Base-by-base conservation (phyloP, 345 rosid species). In the Capsella bursapastoris region DNA sequence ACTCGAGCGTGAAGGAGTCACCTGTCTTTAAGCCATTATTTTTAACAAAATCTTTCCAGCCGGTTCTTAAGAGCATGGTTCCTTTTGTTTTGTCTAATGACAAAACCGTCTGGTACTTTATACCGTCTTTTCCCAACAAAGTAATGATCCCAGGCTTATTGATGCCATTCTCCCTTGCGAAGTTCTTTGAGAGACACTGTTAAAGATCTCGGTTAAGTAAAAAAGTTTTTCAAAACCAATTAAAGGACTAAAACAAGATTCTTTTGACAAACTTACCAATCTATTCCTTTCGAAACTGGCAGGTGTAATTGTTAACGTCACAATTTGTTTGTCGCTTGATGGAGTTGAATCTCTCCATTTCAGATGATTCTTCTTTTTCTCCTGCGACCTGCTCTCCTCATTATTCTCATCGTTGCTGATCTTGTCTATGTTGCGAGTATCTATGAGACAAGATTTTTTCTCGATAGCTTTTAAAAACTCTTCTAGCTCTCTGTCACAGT, bases 41-140 rank as follows among this genome's bases (percentile, higher is more conserved):
- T 69, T 44, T 11, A 31, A 37, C 73, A 50, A 61, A 60, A 37
- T 15, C 31, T 71, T 6, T 61, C 60, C 68, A 71, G 7, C 75
- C 75, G 0, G 3, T n/a, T 59, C 58, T 58, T 57, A 71, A 59
- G 9, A 7, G n/a, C 75, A 71, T 25, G 5, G 4, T 8, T 40
- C 57, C 32, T 3, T 10, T 18, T 6, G 8, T n/a, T 14, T 11
- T 32, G 32, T 57, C 56, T 5, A 13, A 6, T 31, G 7, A 2
- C 43, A 68, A 44, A 12, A 1, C 35, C 13, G 49, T 37, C 10
- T 2, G 37, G 25, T 14, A 2, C 60, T 37, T 66, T 15, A 8
- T 38, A 50, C 71, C 60, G 11, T 27, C 50, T 52, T 40, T 66
- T 11, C 71, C 71, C 14, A 35, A 25, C 47, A 66, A 2, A 37